Evolutionary conservation across 163 green algal genomes (phyloP), one percentile per base, ranked within the genome.

Genomic region (Chlamydomonas reinhardtii): DNA sequence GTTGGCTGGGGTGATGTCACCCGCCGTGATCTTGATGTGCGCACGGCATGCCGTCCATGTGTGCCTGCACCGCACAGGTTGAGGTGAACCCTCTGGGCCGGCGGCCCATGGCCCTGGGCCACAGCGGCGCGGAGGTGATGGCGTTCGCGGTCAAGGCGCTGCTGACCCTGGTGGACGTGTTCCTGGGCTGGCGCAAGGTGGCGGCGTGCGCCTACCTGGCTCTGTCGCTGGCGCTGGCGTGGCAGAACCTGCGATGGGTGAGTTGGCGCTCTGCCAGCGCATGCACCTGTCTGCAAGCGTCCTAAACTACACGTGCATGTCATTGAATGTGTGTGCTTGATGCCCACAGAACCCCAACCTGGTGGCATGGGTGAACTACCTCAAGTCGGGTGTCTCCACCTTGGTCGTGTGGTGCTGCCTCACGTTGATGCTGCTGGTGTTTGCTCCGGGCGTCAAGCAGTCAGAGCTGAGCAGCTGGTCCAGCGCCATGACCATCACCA

Each of bases 81-180:
- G 79, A 85, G 35, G 79, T 85, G 5, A 85, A 85, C 69, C 79
- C 79, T 22, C 74, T 61, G 39, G 71, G 64, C 52, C 68, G 52
- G 12, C 79, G 79, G 25, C 79, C 79, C 52, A 72, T 85, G 79
- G 79, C 79, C 4, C 68, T 85, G 48, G 79, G 79, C 37, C 68
- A 85, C 54, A 85, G 79, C 79, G 79, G 68, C 0, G 68, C 79
- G 0, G 79, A 85, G 35, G 79, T 85, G 32, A 3, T 35, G 31
- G 79, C 68, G 2, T 85, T 85, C 71, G 68, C 32, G 14, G 48
- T 85, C 66, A 85, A 85, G 79, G 77, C 61, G 16, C 69, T 86
- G 34, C 25, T 86, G 65, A 86, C 80, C 15, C 15, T 86, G 34
- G 56, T 65, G 34, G 34, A 78, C 27, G 80, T 86, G 17, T 86